Evolutionary conservation across 257 asterid species (phyloP).

Genomic region (Linaria vulgaris): DNA sequence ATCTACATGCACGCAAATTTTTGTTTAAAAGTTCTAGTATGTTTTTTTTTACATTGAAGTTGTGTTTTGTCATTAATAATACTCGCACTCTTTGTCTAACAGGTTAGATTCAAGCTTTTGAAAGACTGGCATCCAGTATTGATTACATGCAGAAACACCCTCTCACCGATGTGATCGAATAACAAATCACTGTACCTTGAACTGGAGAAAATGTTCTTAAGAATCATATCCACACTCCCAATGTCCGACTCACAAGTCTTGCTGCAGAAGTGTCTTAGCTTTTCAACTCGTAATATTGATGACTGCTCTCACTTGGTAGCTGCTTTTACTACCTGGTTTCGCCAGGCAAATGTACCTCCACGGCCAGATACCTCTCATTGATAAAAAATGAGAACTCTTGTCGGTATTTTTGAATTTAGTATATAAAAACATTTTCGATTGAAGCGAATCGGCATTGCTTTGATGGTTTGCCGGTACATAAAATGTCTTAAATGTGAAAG

Average conservation of each 20-base stretch:
- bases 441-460: not conserved
- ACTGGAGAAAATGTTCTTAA: constrained; percentile 92
- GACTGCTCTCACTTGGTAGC: no score
- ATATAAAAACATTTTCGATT: not conserved
- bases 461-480: not conserved
- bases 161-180: constrained; percentile 71
- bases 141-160: constrained; percentile 66
- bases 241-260: no score
- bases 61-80: no score
- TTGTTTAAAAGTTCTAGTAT: no score
- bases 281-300: no score
- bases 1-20: no score
- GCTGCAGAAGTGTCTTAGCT: no score
- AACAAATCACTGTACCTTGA: no score
- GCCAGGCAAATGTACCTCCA: constrained; percentile 65
- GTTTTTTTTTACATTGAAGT: not conserved
- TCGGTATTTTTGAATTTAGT: constrained; percentile 1
- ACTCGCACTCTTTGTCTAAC: constrained; percentile 22
- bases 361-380: constrained; percentile 25
- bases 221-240: no score
- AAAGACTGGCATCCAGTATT: constrained; percentile 91
- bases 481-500: constrained; percentile 8
- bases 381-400: not conserved
- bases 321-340: no score
- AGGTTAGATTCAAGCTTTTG: constrained; percentile 88